Conservation (phyloP, 768 basidiomycete genomes). For the Rhizopogon rudus region DNA sequence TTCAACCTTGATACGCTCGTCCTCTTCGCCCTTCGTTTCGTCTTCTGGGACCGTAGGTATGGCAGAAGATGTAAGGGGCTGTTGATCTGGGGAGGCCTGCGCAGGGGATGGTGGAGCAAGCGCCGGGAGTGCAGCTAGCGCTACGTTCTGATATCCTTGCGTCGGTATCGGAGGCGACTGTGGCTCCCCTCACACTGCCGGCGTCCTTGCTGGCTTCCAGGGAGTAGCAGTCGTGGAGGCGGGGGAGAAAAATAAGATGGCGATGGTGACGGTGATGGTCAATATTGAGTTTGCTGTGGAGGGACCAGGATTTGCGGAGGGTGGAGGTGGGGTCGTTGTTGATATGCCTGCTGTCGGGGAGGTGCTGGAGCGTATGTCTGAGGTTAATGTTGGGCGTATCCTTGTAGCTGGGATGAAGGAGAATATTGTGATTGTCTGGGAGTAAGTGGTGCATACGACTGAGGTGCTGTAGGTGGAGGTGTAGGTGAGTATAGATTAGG, state of each 20-base stretch:
- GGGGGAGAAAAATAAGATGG: neutral
- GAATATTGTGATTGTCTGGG: conserved; percentile 8
- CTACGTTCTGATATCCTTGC: no score
- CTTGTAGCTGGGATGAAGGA: conserved; percentile 1
- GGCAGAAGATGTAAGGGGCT: conserved; percentile 7
- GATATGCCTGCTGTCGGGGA: conserved; percentile 1
- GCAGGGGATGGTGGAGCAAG: conserved; percentile 1
- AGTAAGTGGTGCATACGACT: neutral
- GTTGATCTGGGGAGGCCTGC: neutral
- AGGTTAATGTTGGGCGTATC: conserved; percentile 7
- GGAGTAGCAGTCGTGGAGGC: no score
- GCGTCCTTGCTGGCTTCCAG: no score
- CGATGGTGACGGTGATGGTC: neutral
- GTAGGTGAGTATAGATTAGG: conserved; percentile 10
- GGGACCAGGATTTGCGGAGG: neutral
- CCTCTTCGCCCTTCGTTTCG: conserved; percentile 40
- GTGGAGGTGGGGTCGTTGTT: no score
- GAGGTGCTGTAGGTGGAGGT: conserved; percentile 8
- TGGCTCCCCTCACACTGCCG: no score
- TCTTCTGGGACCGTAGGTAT: conserved; percentile 21
- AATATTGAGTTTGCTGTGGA: conserved; percentile 9
- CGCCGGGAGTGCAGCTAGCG: neutral
- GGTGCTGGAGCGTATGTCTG: conserved; percentile 10
- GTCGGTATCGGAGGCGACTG: no score
- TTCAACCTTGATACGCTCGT: conserved; percentile 34